phyloP scores from a whole-genome alignment of 1,284 basidiomycete genomes.

The Pseudomicrostroma phylloplanum region DNA sequence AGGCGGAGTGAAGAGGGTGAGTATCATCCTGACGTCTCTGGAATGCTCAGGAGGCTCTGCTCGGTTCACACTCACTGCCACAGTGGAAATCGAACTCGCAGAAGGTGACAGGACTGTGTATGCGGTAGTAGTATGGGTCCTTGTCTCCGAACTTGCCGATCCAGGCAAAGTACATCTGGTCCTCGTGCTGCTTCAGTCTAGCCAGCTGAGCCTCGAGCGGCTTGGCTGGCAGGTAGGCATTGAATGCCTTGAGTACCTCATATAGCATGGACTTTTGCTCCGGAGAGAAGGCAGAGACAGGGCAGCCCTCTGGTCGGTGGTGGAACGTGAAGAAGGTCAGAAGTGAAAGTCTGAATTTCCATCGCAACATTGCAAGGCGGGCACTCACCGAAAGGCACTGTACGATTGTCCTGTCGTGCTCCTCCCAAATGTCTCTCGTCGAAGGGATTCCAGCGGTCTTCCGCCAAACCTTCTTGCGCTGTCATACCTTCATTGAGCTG shows the following conservation, averaged over 20 bases:
- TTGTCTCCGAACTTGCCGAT: conserved; percentile 46
- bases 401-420: conserved; percentile 48
- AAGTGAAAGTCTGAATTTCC: no score
- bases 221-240: conserved; percentile 38
- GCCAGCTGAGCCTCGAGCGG: conserved; percentile 36
- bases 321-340: background rate
- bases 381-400: conserved; percentile 46
- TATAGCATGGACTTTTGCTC: conserved; percentile 41
- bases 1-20: background rate
- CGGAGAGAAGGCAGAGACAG: conserved; percentile 33
- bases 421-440: conserved; percentile 50
- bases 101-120: conserved; percentile 48
- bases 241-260: conserved; percentile 25
- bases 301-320: conserved; percentile 8
- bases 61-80: conserved; percentile 50
- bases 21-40: no score
- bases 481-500: conserved; percentile 41
- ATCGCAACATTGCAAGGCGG: background rate
- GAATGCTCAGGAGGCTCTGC: no score
- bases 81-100: conserved; percentile 52
- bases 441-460: conserved; percentile 51
- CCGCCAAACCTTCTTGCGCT: conserved; percentile 28
- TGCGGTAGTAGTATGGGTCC: conserved; percentile 51
- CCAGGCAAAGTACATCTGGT: conserved; percentile 50
- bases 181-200: conserved; percentile 26